Base-by-base conservation (phyloP, 2,329 filamentous ascomycete species). In the Exophiala oligosperma region DNA sequence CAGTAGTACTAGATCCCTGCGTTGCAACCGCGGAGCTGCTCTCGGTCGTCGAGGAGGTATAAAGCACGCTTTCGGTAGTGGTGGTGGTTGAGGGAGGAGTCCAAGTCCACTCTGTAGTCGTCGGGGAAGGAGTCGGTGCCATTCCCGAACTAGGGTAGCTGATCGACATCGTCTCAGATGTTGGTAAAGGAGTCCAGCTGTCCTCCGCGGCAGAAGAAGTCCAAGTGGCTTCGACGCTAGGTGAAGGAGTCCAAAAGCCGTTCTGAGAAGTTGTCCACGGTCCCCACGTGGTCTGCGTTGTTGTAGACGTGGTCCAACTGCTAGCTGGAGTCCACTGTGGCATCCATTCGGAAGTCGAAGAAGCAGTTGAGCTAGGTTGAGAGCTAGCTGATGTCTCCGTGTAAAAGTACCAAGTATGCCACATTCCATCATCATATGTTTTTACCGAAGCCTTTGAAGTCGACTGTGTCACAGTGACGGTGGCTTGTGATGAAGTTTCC, bases 381-480 rank as follows among this genome's bases (percentile, higher is more conserved):
- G 40, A 29, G n/a, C 37, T 37, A 4, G 57, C 38, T 12, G 51
- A 48, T 17, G 54, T 52, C 24, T 59, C 55, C 5, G 55, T 64
- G 35, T 61, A 61, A 57, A 64, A 67, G 54, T 70, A 71, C 17
- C 61, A 65, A 3, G 68, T 71, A 55, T 70, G 69, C 68, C 68
- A 71, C 59, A 64, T 63, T 29, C 69, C 69, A 54, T 70, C 60
- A 48, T 71, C 69, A 38, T 68, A 70, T 17, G 61, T 57, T 46
- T 43, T n/a, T 4, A 43, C 40, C 21, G 40, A 43, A 5, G 54
- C 61, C 26, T 62, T 59, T 7, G 63, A 61, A 14, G 63, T 50
- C 4, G 61, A 50, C 48, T 63, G 54, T 35, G 63, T 66, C 24
- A 64, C 65, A 7, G 64, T 68, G 32, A 57, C 54, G 9, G 61